These are phyloP conservation scores for Oryza meyeriana DNA, from an alignment of 176 grass and related monocot species.

Conservation along the genomic window DNA sequence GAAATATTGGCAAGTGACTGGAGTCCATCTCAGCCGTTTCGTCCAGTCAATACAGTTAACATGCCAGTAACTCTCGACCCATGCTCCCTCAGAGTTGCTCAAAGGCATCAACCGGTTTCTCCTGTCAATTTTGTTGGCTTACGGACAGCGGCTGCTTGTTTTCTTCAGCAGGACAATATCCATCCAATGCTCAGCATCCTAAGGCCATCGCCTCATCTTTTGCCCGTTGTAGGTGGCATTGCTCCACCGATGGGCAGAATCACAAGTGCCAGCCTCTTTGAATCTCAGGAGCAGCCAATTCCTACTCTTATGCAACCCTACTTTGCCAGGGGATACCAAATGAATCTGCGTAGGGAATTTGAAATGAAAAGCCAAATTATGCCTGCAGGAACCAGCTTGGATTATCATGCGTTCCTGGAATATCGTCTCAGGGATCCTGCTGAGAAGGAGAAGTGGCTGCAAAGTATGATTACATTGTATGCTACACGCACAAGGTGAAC, in stretches of 20 bases:
- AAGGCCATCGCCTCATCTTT: not conserved
- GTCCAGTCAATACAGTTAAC: not conserved
- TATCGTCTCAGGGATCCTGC: not conserved
- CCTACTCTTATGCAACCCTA: not conserved
- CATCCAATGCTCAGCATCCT: not conserved
- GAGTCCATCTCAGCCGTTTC: not conserved
- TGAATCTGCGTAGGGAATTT: not conserved
- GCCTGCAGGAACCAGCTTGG: not conserved
- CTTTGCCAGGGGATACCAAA: not conserved
- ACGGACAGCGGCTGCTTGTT: not conserved
- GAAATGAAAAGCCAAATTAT: not conserved
- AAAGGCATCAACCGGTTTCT: conserved; percentile 15
- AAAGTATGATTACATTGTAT: not conserved
- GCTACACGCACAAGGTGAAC: not conserved
- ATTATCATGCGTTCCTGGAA: not conserved
- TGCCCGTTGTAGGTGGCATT: not conserved
- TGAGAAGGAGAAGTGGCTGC: conserved; percentile 16
- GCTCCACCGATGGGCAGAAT: not conserved
- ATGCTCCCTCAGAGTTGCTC: not conserved
- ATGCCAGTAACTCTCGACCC: not conserved
- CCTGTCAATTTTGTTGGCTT: not conserved
- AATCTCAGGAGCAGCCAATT: not conserved
- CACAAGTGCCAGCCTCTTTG: not conserved
- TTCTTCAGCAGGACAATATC: not conserved
- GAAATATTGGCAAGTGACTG: not conserved